A percentile compares a stretch with the other conserved stretches of the same genome.
Evolutionary conservation across 768 basidiomycete species (phyloP).

Genomic region (Leccinum fibrillosum): DNA sequence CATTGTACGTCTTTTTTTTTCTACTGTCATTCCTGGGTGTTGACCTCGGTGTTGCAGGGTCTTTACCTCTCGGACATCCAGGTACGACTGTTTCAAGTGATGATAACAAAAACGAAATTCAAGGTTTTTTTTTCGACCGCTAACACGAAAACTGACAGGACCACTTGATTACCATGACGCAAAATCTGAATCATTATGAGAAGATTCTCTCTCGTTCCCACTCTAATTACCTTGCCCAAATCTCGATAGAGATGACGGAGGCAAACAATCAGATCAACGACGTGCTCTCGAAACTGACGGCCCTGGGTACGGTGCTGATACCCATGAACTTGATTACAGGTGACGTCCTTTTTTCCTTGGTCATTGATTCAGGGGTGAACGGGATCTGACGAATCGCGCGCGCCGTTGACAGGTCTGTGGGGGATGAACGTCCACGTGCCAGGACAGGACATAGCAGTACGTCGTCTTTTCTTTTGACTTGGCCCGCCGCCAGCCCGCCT

Average conservation of each 20-base stretch:
- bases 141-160: conserved; percentile 46
- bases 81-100: conserved; percentile 31
- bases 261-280: conserved; percentile 99
- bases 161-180: conserved; percentile 99
- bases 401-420: conserved; percentile 64
- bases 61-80: conserved; percentile 95
- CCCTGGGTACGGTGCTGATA: conserved; percentile 94
- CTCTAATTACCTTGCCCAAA: conserved; percentile 98
- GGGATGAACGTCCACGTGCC: conserved; percentile 99
- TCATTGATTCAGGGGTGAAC: not conserved
- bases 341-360: conserved; percentile 26
- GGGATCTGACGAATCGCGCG: not conserved
- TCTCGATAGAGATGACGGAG: conserved; percentile 99
- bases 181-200: conserved; percentile 99
- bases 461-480: not conserved
- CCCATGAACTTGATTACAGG: conserved; percentile 97
- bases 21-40: not conserved
- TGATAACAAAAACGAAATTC: not conserved
- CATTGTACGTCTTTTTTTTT: conserved; percentile 55
- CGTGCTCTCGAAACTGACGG: conserved; percentile 94
- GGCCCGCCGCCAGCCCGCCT: not conserved
- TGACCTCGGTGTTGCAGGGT: conserved; percentile 48
- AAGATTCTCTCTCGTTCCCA: conserved; percentile 98
- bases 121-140: not conserved
- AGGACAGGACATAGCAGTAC: conserved; percentile 60